A percentile compares a stretch with the other conserved stretches of the same genome.
Conservation (phyloP, 73 alveolate genomes). For the Diophrys sp. region DNA sequence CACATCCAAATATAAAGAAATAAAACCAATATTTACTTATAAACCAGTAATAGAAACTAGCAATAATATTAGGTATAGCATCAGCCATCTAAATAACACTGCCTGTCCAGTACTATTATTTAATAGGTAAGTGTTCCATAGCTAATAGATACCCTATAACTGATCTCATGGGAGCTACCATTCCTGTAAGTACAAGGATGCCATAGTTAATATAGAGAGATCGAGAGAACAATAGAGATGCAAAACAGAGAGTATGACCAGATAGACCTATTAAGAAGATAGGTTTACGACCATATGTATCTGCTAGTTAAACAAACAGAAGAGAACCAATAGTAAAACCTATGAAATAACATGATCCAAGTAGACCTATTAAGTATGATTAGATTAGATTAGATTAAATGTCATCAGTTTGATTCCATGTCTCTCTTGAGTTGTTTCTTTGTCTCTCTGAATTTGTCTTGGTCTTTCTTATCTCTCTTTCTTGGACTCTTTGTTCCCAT, state of each 20-base stretch:
- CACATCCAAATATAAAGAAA: constrained; percentile 2
- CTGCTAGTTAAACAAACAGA: constrained; percentile 20
- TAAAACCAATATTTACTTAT: constrained; percentile 5
- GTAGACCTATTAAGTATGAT: constrained; percentile 28
- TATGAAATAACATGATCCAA: constrained; percentile 42
- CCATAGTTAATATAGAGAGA: constrained; percentile 3
- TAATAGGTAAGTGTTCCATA: constrained; percentile 15
- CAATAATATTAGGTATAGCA: background rate
- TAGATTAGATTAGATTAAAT: no score
- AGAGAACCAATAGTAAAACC: constrained; percentile 36
- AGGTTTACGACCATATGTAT: constrained; percentile 22
- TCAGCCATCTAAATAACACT: constrained; percentile 10
- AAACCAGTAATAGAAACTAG: constrained; percentile 3
- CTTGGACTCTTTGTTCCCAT: no score
- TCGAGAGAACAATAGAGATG: background rate
- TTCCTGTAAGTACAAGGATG: constrained; percentile 22
- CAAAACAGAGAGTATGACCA: background rate
- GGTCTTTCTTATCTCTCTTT: no score
- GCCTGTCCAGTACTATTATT: background rate
- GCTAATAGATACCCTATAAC: constrained; percentile 27
- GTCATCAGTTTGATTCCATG: no score
- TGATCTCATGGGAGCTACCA: constrained; percentile 19
- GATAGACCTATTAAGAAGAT: constrained; percentile 17
- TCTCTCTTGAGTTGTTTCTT: no score
- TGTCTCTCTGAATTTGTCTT: no score